Percentiles rank a stretch among this genome's conserved stretches.
These are phyloP conservation scores for Selaginella tamariscina DNA, from an alignment of 75 land plant species.

Conservation along the genomic window DNA sequence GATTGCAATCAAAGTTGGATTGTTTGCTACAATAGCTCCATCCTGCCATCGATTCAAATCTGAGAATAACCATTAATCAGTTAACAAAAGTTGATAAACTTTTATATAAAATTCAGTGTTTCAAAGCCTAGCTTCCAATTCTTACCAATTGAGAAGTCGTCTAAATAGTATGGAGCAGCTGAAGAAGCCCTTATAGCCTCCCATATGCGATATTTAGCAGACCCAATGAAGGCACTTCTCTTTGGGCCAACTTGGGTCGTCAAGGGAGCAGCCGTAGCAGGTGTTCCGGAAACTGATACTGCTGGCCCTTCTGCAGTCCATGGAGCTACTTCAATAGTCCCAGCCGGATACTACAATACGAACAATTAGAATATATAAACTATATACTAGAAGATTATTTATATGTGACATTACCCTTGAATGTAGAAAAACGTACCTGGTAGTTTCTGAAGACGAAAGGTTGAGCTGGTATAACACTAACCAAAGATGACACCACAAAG, in stretches of 20 bases:
- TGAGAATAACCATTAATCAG: constrained; percentile 10
- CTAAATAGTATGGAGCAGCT: constrained; percentile 98
- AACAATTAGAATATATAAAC: too few relatives aligned
- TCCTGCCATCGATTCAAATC: constrained; percentile 95
- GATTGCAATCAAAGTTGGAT: constrained; percentile 91
- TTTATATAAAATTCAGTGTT: not conserved
- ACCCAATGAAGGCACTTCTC: constrained; percentile 78
- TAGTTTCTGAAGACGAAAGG: constrained; percentile 94
- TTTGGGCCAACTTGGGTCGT: constrained; percentile 46
- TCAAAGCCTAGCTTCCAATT: constrained; percentile 5
- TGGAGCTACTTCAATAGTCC: constrained; percentile 60
- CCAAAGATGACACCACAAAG: constrained; percentile 84
- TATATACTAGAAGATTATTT: not conserved
- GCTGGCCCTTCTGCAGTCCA: constrained; percentile 64
- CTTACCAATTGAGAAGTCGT: constrained; percentile 85
- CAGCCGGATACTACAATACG: constrained; percentile 97
- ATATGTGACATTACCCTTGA: not conserved
- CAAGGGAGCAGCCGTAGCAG: constrained; percentile 40
- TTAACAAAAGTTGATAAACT: not conserved
- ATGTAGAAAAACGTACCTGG: constrained; percentile 41
- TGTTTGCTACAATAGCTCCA: constrained; percentile 96
- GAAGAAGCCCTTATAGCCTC: constrained; percentile 99
- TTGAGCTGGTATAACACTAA: constrained; percentile 87
- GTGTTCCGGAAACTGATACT: constrained; percentile 34
- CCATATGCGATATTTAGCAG: constrained; percentile 90